These are phyloP conservation scores for Pythium apleroticum DNA, from an alignment of 352 stramenopile species.

Conservation along the genomic window DNA sequence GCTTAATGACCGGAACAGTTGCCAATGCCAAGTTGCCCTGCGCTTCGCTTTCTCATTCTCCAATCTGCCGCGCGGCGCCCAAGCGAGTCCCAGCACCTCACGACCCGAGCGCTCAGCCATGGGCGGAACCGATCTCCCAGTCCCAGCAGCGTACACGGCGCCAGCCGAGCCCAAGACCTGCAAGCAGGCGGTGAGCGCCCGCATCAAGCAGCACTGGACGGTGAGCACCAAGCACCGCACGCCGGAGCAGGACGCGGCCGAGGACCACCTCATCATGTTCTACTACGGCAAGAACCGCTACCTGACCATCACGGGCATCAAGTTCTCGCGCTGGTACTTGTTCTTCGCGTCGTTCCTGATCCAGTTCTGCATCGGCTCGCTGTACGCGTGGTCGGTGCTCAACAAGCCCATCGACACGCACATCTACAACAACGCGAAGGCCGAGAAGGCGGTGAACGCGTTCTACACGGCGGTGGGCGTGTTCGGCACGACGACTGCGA, in stretches of 20 bases:
- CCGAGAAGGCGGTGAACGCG: constrained; percentile 54
- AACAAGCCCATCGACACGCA: constrained; percentile 62
- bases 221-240: constrained; percentile 29
- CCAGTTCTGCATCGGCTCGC: constrained; percentile 68
- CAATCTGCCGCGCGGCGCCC: constrained; percentile 6
- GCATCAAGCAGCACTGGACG: constrained; percentile 33
- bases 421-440: constrained; percentile 47
- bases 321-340: constrained; percentile 69
- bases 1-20: too few species aligned
- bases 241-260: constrained; percentile 34
- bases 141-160: background rate
- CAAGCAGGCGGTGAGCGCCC: constrained; percentile 7
- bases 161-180: constrained; percentile 8
- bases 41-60: constrained; percentile 8
- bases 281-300: constrained; percentile 34
- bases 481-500: constrained; percentile 52
- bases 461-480: constrained; percentile 72
- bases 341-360: constrained; percentile 61
- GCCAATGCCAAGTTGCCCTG: too few species aligned
- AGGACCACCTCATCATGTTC: constrained; percentile 35
- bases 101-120: background rate
- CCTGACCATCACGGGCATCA: constrained; percentile 29
- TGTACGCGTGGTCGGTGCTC: constrained; percentile 74
- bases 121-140: background rate
- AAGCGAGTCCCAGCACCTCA: background rate